These are phyloP conservation scores for Drechslerella dactyloides DNA, from an alignment of 2,329 filamentous ascomycete species.

Conservation along the genomic window DNA sequence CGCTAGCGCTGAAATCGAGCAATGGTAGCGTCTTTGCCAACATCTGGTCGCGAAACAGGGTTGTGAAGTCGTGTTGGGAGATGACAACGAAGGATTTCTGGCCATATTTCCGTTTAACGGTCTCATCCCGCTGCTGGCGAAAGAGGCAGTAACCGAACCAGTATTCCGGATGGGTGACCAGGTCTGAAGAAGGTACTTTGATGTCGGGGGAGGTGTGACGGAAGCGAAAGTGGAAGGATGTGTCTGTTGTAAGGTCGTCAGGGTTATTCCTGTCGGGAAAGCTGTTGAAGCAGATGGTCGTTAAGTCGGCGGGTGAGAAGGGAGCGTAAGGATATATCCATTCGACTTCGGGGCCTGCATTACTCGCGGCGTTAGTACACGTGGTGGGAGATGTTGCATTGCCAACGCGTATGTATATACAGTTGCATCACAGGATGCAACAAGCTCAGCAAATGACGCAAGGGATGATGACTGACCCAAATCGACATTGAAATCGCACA, in stretches of 20 bases:
- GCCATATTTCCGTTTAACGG: slow-evolving; percentile 55
- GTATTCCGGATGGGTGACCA: slow-evolving; percentile 53
- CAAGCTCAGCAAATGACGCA: neutral
- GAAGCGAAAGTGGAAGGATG: slow-evolving; percentile 55
- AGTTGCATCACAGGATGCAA: neutral
- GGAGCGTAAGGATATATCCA: slow-evolving; percentile 55
- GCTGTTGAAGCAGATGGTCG: slow-evolving; percentile 56
- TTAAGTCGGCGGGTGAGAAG: slow-evolving; percentile 54
- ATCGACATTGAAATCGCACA: slow-evolving; percentile 56
- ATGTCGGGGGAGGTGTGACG: slow-evolving; percentile 55
- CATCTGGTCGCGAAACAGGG: slow-evolving; percentile 54
- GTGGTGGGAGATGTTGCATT: slow-evolving; percentile 11
- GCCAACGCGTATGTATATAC: too few relatives aligned
- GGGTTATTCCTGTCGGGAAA: slow-evolving; percentile 55
- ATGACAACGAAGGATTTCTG: slow-evolving; percentile 55
- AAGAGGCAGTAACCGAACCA: slow-evolving; percentile 56
- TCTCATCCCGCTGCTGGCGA: slow-evolving; percentile 54
- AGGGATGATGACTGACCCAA: slow-evolving; percentile 50
- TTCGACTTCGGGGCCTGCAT: slow-evolving; percentile 54
- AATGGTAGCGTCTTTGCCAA: slow-evolving; percentile 54
- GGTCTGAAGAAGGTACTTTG: slow-evolving; percentile 50
- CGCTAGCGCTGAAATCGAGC: slow-evolving; percentile 54
- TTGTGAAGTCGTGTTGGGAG: slow-evolving; percentile 55
- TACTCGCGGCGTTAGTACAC: slow-evolving; percentile 13
- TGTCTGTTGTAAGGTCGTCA: slow-evolving; percentile 53